phyloP scores from a whole-genome alignment of 305 asterid species.

The Andrographis paniculata region DNA sequence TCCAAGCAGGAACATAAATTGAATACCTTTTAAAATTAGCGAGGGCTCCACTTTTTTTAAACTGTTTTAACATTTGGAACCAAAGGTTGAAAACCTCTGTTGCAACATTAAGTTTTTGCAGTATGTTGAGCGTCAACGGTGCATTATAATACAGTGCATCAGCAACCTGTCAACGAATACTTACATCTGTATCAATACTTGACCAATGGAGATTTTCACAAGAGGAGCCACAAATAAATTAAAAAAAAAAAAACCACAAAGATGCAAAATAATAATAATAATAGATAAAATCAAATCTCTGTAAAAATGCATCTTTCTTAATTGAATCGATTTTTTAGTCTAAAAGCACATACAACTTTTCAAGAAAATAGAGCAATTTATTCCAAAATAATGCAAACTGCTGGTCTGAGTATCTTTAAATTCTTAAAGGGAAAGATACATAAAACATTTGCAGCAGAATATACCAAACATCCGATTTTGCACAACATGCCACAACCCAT shows the following conservation, averaged over 20 bases:
- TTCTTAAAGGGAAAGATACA: too few species aligned
- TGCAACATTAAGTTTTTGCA: conserved; percentile 87
- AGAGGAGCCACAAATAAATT: too few species aligned
- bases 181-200: neutral
- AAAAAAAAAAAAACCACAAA: too few species aligned
- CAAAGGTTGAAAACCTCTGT: conserved; percentile 88
- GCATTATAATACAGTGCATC: conserved; percentile 93
- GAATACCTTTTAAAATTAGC: conserved; percentile 74
- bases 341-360: neutral
- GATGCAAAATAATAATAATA: too few species aligned
- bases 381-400: too few species aligned
- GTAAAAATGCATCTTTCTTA: neutral
- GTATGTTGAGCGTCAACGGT: conserved; percentile 52
- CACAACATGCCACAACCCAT: too few species aligned
- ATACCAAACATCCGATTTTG: too few species aligned
- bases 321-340: neutral
- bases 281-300: too few species aligned
- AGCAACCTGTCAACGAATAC: conserved; percentile 43
- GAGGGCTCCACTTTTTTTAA: conserved; percentile 68
- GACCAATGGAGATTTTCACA: too few species aligned
- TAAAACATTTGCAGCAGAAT: too few species aligned
- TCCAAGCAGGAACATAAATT: neutral
- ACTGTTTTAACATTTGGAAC: conserved; percentile 94
- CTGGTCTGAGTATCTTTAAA: too few species aligned
- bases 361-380: too few species aligned